Conservation (phyloP, 345 rosid genomes). For the Eutrema japonicum region DNA sequence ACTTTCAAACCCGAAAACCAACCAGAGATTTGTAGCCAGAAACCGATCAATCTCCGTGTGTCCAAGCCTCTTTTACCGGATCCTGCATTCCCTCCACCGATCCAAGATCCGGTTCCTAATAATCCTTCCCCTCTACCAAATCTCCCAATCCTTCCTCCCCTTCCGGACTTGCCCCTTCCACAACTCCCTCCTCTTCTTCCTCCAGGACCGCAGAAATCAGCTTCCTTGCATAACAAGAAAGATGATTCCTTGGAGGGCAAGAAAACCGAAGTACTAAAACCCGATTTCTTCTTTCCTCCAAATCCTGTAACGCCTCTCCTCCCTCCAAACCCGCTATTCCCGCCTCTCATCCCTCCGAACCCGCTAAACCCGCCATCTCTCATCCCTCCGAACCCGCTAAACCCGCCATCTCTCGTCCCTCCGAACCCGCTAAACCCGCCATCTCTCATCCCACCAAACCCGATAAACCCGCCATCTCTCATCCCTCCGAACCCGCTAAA, state of each 20-base stretch:
- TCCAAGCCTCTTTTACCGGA: slow-evolving; percentile 5
- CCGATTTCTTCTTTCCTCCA: slow-evolving; percentile 39
- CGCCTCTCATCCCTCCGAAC: slow-evolving; percentile 42
- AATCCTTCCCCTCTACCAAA: slow-evolving; percentile 59
- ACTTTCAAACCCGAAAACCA: slow-evolving; percentile 76
- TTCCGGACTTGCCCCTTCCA: slow-evolving; percentile 53
- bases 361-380: slow-evolving; percentile 41
- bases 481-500: slow-evolving; percentile 38
- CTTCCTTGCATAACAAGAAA: slow-evolving; percentile 34
- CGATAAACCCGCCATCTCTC: slow-evolving; percentile 39
- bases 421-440: slow-evolving; percentile 45
- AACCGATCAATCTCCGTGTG: slow-evolving; percentile 48
- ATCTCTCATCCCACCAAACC: slow-evolving; percentile 41
- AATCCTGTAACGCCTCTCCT: slow-evolving; percentile 28
- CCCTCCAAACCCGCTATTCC: slow-evolving; percentile 45
- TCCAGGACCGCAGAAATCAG: slow-evolving; percentile 16
- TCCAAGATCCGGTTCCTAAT: slow-evolving; percentile 48
- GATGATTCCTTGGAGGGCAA: slow-evolving; percentile 13
- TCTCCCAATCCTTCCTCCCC: slow-evolving; percentile 58
- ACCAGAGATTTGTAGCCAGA: slow-evolving; percentile 64
- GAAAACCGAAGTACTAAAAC: slow-evolving; percentile 30
- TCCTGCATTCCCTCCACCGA: slow-evolving; percentile 52
- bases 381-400: slow-evolving; percentile 40
- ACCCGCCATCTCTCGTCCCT: slow-evolving; percentile 40
- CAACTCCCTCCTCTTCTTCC: slow-evolving; percentile 42